A percentile compares a stretch with the other conserved stretches of the same genome.
These are phyloP conservation scores for Jacaranda copaia DNA, from an alignment of 257 asterid species.

Conservation along the genomic window DNA sequence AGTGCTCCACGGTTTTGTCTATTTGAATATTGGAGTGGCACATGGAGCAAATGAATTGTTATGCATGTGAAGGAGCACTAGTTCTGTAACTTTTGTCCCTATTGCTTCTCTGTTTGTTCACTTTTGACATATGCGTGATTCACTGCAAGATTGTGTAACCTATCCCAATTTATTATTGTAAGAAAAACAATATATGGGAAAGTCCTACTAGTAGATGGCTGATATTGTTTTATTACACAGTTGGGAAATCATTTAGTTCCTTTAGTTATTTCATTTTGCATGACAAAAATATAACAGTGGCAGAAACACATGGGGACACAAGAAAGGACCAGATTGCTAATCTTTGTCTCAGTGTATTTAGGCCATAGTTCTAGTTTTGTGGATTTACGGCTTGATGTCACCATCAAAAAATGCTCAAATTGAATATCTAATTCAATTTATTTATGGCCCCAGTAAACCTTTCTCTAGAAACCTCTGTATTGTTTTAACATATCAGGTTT, in stretches of 20 bases:
- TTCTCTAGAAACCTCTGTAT: neutral
- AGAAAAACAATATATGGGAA: neutral
- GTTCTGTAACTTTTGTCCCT: conserved; percentile 44
- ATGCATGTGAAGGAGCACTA: conserved; percentile 34
- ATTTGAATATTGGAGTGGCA: conserved; percentile 33
- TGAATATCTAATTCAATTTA: neutral
- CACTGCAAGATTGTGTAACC: neutral
- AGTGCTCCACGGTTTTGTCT: conserved; percentile 25
- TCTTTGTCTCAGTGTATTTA: neutral
- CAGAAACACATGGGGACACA: conserved; percentile 13
- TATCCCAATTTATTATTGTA: neutral
- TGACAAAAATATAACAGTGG: neutral
- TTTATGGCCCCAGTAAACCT: neutral
- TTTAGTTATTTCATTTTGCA: neutral
- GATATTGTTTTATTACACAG: neutral
- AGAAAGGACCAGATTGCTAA: neutral
- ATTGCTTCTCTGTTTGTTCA: conserved; percentile 34
- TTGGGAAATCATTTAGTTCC: neutral
- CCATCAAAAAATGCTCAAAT: too few relatives aligned
- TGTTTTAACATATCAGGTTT: neutral
- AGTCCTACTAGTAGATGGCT: too few relatives aligned
- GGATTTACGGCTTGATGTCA: too few relatives aligned
- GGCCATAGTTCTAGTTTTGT: too few relatives aligned
- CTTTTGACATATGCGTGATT: conserved; percentile 28
- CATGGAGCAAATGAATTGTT: conserved; percentile 47